Evolutionary conservation across 1,139 yeast species (phyloP), one percentile per base, ranked within the genome.

Genomic region (Blastobotrys capitulatus): DNA sequence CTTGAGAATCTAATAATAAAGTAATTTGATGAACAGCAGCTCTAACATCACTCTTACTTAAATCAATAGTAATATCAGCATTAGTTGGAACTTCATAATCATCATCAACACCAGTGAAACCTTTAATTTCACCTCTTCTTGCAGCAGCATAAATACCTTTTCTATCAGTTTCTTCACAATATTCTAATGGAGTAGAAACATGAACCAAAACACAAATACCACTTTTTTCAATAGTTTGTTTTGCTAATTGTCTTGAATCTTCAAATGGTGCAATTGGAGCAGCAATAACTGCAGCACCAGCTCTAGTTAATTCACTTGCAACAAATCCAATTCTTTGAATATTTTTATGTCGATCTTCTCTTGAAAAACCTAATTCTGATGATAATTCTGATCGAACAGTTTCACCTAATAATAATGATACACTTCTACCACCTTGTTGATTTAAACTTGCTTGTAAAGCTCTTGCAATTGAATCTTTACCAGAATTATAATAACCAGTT

Each of bases 371-470:
- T 10, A 72, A 67, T 60, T 72, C 75, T 8, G 69, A 56, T 16
- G 72, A 66, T 47, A 74, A 65, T 50, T 71, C 73, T 29, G 72
- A 60, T 51, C 79, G 74, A 41, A 76, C 75, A 40, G 77, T 70
- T 50, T 73, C 74, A 36, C 80, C 79, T 16, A 72, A 69, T 57
- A 89, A 72, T 55, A 85, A 77, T 46, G 95, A 79, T 57, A 86
- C 86, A 62, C 90, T 83, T 68, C 97, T 83, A 48, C 88, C 89
- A 48, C 95, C 92, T 54, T 85, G 80, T 74, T 90, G 96, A 74
- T 90, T 86, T 71, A 90, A 82, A 26, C 95, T 86, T 40, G 94
- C 86, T 67, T 89, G 87, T 59, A 90, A 76, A 10, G 97, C 97
- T 61, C 82, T 82, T 9, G 94, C 80, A 57, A 90, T 72, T n/a